Evolutionary conservation across 768 basidiomycete genomes (phyloP).

Genomic region (Suillus fuscotomentosus): DNA sequence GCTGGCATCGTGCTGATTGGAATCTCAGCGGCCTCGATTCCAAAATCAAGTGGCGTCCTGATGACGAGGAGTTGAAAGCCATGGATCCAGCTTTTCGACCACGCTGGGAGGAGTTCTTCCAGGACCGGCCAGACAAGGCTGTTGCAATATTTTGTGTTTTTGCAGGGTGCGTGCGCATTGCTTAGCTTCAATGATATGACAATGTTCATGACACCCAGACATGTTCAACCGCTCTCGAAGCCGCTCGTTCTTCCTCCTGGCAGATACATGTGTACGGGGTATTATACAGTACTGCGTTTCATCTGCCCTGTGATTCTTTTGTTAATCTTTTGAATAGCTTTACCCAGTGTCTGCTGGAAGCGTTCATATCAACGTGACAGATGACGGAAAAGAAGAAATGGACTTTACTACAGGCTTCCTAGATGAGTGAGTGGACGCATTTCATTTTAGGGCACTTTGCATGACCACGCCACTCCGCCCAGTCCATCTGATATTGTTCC

Average conservation of each 20-base stretch:
- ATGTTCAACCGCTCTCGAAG: not conserved
- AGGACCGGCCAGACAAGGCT: constrained; percentile 53
- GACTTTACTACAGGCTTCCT: no score
- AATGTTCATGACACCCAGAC: not conserved
- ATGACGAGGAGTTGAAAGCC: constrained; percentile 43
- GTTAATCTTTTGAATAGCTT: no score
- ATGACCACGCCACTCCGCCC: not conserved
- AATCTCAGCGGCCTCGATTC: constrained; percentile 47
- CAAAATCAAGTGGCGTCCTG: constrained; percentile 57
- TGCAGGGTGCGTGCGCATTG: constrained; percentile 34
- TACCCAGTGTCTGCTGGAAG: no score
- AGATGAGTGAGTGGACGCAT: no score
- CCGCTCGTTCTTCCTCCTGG: constrained; percentile 6
- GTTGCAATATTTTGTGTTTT: constrained; percentile 43
- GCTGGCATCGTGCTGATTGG: not conserved
- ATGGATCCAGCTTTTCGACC: constrained; percentile 46
- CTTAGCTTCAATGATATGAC: not conserved
- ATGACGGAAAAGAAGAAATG: no score
- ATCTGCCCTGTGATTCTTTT: no score
- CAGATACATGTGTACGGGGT: no score
- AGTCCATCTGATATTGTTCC: constrained; percentile 26
- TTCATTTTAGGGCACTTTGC: not conserved
- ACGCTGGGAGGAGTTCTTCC: constrained; percentile 52
- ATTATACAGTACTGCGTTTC: no score
- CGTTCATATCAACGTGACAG: no score